phyloP scores from a whole-genome alignment of 805 yeast species.

The Wickerhamomyces strasburgensis region DNA sequence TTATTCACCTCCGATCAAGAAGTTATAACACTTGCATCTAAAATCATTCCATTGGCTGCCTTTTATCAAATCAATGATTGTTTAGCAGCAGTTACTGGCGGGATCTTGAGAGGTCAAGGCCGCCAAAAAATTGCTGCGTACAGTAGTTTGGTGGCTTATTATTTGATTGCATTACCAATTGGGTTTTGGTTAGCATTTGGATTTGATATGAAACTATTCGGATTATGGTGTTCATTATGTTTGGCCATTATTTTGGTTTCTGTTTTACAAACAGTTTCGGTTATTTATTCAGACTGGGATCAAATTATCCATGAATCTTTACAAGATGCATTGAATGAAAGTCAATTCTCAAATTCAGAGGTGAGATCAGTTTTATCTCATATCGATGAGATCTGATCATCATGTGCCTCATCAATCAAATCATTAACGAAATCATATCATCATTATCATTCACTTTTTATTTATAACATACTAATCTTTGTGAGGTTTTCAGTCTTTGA shows the following conservation, averaged over 20 bases:
- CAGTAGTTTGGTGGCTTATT: slow-evolving; percentile 52
- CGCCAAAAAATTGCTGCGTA: slow-evolving; percentile 60
- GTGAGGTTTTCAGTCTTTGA: too few species aligned
- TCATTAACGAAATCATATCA: too few species aligned
- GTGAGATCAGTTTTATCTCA: slow-evolving; percentile 21
- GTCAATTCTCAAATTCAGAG: slow-evolving; percentile 12
- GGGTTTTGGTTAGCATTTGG: slow-evolving; percentile 49
- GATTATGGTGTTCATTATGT: slow-evolving; percentile 59
- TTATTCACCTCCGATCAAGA: slow-evolving; percentile 57
- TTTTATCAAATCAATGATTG: slow-evolving; percentile 68
- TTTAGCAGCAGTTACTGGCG: slow-evolving; percentile 66
- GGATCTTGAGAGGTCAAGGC: slow-evolving; percentile 76
- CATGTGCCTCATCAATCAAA: too few species aligned
- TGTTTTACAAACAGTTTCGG: slow-evolving; percentile 36
- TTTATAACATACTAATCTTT: too few species aligned
- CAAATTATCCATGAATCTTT: slow-evolving; percentile 35
- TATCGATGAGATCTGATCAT: slow-evolving; percentile 9
- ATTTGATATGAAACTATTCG: slow-evolving; percentile 41
- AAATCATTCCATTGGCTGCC: slow-evolving; percentile 59
- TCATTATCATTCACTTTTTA: too few species aligned
- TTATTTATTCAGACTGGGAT: slow-evolving; percentile 41
- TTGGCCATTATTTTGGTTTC: slow-evolving; percentile 49
- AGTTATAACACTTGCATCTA: slow-evolving; percentile 46
- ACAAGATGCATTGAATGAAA: slow-evolving; percentile 33
- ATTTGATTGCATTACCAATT: slow-evolving; percentile 54